Evolutionary conservation across 441 rosid genomes (phyloP).

Genomic region (Melastoma candidum): DNA sequence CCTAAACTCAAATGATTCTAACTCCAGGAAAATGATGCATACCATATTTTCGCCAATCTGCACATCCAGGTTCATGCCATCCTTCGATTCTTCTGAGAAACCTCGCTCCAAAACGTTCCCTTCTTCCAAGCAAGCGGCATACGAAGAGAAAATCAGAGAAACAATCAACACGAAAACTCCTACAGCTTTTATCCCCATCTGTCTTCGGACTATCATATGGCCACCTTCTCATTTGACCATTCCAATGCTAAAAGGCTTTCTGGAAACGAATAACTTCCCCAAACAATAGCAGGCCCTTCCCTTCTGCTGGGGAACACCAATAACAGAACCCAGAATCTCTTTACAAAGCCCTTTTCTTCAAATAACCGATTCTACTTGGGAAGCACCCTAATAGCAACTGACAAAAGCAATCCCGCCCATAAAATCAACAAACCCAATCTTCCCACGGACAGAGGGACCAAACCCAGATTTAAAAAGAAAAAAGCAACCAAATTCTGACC

Average conservation of each 20-base stretch:
- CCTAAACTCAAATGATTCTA: not conserved
- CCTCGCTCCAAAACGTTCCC: constrained; percentile 19
- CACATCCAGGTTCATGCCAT: constrained; percentile 28
- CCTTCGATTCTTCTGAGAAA: constrained; percentile 27
- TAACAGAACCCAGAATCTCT: no score
- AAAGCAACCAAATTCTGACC: constrained; percentile 21
- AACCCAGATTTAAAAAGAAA: constrained; percentile 3
- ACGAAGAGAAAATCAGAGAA: constrained; percentile 45
- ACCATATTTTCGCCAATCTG: constrained; percentile 51
- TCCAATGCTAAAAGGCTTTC: constrained; percentile 2
- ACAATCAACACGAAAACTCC: constrained; percentile 30
- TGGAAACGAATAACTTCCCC: no score
- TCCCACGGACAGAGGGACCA: constrained; percentile 2
- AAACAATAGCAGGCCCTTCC: not conserved
- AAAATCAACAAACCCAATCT: constrained; percentile 4
- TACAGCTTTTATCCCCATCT: constrained; percentile 34
- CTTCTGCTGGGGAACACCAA: constrained; percentile 20
- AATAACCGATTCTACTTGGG: no score
- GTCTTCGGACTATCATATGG: constrained; percentile 26
- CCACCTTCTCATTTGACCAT: constrained; percentile 45
- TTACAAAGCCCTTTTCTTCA: no score
- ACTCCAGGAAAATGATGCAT: constrained; percentile 8
- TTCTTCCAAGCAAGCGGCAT: constrained; percentile 29
- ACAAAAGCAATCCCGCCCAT: constrained; percentile 8
- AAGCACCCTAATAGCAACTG: no score